A percentile compares a stretch with the other conserved stretches of the same genome.
Conservation (phyloP, 495 filamentous ascomycete genomes). For the Neurospora sp. region DNA sequence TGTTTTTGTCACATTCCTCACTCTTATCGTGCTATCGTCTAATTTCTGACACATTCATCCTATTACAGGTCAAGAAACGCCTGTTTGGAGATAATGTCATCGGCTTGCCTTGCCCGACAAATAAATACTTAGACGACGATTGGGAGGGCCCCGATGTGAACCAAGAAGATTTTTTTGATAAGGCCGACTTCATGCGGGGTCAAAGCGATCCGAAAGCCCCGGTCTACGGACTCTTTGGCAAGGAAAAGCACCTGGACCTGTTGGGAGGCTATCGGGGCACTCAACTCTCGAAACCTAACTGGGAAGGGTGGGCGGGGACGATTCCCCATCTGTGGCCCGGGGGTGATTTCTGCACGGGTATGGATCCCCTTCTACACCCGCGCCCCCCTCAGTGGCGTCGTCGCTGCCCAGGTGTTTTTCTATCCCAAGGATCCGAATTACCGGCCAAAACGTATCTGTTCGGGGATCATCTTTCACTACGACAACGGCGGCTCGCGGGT, state of each 20-base stretch:
- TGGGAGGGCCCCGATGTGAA: background rate
- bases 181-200: background rate
- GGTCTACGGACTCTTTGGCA: background rate
- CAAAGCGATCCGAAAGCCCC: background rate
- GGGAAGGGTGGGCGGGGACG: background rate
- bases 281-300: background rate
- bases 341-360: too few relatives aligned
- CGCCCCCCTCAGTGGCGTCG: background rate
- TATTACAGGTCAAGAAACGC: background rate
- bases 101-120: background rate
- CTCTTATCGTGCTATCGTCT: background rate
- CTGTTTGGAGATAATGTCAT: background rate
- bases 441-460: background rate
- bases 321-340: background rate
- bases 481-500: background rate
- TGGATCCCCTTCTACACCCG: background rate
- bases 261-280: background rate
- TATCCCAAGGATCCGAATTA: background rate
- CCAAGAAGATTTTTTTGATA: background rate
- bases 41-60: background rate
- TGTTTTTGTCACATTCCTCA: background rate
- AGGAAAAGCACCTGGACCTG: background rate
- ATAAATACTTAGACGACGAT: too few relatives aligned
- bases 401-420: background rate
- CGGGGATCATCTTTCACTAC: background rate